Evolutionary conservation across 352 stramenopile species (phyloP).

Genomic region (Blastocystis sp.): DNA sequence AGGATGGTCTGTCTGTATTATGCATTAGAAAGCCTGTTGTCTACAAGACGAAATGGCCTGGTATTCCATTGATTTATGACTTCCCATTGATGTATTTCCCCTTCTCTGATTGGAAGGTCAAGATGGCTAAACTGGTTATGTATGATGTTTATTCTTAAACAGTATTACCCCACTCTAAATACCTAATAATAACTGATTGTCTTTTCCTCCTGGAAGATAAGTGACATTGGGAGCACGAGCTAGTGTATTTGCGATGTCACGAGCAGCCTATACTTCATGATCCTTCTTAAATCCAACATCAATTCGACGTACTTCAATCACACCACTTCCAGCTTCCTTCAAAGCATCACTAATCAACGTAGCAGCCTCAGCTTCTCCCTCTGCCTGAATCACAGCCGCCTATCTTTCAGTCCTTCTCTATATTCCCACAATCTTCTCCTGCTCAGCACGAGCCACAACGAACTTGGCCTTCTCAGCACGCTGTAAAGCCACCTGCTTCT

Average conservation of each 20-base stretch:
- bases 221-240: slow-evolving; percentile 91
- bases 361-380: no score
- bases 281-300: slow-evolving; percentile 68
- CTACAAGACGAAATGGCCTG: slow-evolving; percentile 57
- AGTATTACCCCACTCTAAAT: not conserved
- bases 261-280: slow-evolving; percentile 74
- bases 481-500: no score
- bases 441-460: no score
- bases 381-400: no score
- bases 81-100: slow-evolving; percentile 40
- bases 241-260: slow-evolving; percentile 94
- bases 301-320: slow-evolving; percentile 98
- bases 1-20: not conserved
- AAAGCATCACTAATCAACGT: no score
- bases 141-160: slow-evolving; percentile 1
- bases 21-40: slow-evolving; percentile 2
- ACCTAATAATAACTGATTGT: slow-evolving; percentile 70
- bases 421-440: no score
- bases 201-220: slow-evolving; percentile 85
- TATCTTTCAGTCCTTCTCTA: no score
- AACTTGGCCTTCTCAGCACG: no score
- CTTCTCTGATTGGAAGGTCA: slow-evolving; percentile 12
- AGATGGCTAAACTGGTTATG: slow-evolving; percentile 1
- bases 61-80: slow-evolving; percentile 10
- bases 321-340: slow-evolving; percentile 87